These are phyloP conservation scores for Vigna unguiculata DNA, from an alignment of 306 rosid genomes.

Conservation along the genomic window DNA sequence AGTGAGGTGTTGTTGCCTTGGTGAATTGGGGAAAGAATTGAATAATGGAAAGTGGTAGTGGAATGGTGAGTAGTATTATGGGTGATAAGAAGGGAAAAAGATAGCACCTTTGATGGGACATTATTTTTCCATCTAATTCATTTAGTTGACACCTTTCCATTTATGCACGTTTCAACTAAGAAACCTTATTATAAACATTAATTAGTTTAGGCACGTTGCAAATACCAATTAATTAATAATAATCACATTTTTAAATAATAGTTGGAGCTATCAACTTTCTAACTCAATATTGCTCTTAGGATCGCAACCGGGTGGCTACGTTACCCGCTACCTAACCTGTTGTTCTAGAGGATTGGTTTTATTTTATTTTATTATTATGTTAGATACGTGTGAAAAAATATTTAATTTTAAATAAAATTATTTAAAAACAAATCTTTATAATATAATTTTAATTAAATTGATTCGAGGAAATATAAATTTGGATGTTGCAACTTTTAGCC, in stretches of 20 bases:
- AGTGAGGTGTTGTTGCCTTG: slow-evolving; percentile 20
- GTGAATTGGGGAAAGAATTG: slow-evolving; percentile 36
- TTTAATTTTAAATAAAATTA: too few species aligned
- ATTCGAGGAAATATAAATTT: background rate
- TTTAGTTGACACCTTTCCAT: slow-evolving; percentile 26
- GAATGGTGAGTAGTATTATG: slow-evolving; percentile 41
- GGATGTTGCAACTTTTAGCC: background rate
- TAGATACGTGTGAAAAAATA: too few species aligned
- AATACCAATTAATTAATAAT: too few species aligned
- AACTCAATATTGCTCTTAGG: too few species aligned
- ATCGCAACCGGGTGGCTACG: too few species aligned
- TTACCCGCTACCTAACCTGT: too few species aligned
- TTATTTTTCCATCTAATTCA: background rate
- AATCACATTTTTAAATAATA: too few species aligned
- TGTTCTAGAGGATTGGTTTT: too few species aligned
- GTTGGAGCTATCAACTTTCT: too few species aligned
- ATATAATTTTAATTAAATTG: too few species aligned
- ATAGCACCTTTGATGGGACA: background rate
- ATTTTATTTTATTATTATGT: too few species aligned
- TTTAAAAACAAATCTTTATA: too few species aligned
- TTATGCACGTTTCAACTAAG: background rate
- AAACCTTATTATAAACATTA: background rate
- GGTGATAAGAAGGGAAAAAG: background rate
- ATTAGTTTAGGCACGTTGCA: background rate
- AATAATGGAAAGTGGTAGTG: slow-evolving; percentile 44